Base-by-base conservation (phyloP, 2,329 filamentous ascomycete species). In the Zymoseptoria brevis region DNA sequence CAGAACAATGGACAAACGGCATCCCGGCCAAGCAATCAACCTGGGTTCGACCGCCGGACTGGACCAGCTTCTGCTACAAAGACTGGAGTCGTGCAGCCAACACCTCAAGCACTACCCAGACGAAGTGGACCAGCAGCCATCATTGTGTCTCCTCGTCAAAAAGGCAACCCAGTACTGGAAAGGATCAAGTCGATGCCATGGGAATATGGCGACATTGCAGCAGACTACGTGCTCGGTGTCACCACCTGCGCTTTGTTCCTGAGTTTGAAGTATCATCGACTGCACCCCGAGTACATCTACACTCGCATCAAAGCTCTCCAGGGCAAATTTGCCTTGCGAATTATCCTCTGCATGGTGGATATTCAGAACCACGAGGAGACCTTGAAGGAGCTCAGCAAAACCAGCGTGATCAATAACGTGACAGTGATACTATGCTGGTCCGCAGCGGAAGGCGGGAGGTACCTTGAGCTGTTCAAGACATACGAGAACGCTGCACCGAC, bases 271-370 rank as follows among this genome's bases (percentile, higher is more conserved):
- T 99, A 99, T 75, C 94, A 99, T 75, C 90, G 93, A 26, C 81
- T 99, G 56, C 94, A 99, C 71, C 94, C 94, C 0, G 94, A 99
- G 75, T 99, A 99, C 78, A 90, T 99, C 69, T 97, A 97, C 77
- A 91, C 88, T 22, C 88, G 94, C 59, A 95, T 99, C 66, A 87
- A 88, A 56, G 85, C 86, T 54, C 79, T 99, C 4, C 89, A 89
- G 55, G 89, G 89, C 55, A 90, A 89, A 75, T 97, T 95, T 77
- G 87, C 86, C 65, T 81, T 99, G 19, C 89, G 94, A 53, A 81
- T 99, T 56, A 77, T 99, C 26, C 81, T 99, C 54, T 86, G 87
- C 19, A 91, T 97, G 84, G 92, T 97, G 24, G 94, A 99, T 74
- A 96, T 99, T 56, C 85, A 87, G 22, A 96, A 96, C 70, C 94